Evolutionary conservation across 1,139 yeast species (phyloP).

Genomic region (Magnusiomyces sp.): DNA sequence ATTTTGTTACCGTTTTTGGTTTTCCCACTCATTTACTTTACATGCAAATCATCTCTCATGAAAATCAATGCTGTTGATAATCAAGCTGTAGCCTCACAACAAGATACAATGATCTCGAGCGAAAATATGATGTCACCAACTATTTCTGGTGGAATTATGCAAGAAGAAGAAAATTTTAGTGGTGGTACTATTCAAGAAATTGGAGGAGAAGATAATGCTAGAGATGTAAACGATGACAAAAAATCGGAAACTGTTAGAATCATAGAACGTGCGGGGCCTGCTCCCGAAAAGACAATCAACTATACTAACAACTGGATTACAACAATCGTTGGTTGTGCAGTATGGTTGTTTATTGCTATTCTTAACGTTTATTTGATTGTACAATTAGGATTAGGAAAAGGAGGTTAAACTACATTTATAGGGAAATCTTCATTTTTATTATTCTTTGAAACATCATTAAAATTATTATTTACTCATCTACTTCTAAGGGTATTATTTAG

Average conservation of each 20-base stretch:
- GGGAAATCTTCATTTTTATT: too few relatives aligned
- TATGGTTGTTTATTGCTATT: constrained; percentile 59
- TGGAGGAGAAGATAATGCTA: too few relatives aligned
- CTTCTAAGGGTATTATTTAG: too few relatives aligned
- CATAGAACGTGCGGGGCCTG: not conserved
- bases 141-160: not conserved
- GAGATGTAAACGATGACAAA: too few relatives aligned
- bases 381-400: constrained; percentile 38
- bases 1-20: constrained; percentile 64
- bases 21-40: constrained; percentile 71
- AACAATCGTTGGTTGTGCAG: constrained; percentile 36
- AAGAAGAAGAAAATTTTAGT: too few relatives aligned
- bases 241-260: constrained; percentile 16
- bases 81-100: too few relatives aligned
- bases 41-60: constrained; percentile 59
- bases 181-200: too few relatives aligned
- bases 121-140: not conserved
- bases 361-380: constrained; percentile 66
- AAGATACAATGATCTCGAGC: too few relatives aligned
- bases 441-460: too few relatives aligned
- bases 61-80: constrained; percentile 27
- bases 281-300: constrained; percentile 8
- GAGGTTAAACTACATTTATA: too few relatives aligned
- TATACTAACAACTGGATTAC: constrained; percentile 50
- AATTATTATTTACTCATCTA: too few relatives aligned